A percentile compares a stretch with the other conserved stretches of the same genome.
Evolutionary conservation across 1,284 basidiomycete genomes (phyloP).

Genomic region (Leucoagaricus sp.): DNA sequence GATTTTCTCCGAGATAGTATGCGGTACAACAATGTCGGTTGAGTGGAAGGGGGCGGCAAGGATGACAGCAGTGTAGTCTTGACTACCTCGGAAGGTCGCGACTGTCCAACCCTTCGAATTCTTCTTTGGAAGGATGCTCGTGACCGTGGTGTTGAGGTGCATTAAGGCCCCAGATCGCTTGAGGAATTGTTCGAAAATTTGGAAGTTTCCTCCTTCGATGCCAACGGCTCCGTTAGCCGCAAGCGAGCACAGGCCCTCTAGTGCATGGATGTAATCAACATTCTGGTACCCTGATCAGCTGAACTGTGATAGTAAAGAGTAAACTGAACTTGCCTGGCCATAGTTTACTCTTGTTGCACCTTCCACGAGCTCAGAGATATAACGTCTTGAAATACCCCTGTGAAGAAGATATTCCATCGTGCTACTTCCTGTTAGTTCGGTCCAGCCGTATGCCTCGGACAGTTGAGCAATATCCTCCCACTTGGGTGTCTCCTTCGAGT

Average conservation of each 20-base stretch:
- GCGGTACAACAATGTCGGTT: conserved; percentile 54
- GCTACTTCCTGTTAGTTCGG: conserved; percentile 50
- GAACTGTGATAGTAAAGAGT: neutral
- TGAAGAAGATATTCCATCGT: conserved; percentile 61
- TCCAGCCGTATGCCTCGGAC: conserved; percentile 55
- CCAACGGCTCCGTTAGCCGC: conserved; percentile 70
- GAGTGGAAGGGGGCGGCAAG: conserved; percentile 78
- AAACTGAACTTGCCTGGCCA: conserved; percentile 60
- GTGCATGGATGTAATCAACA: conserved; percentile 74
- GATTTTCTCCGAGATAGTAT: conserved; percentile 48
- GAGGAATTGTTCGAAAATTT: conserved; percentile 85
- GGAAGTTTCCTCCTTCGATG: conserved; percentile 83
- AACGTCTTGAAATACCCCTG: conserved; percentile 59
- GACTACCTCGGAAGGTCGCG: conserved; percentile 40
- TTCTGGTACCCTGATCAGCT: conserved; percentile 44
- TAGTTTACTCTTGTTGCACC: conserved; percentile 90
- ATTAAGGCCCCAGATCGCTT: conserved; percentile 68
- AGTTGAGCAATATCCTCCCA: conserved; percentile 69
- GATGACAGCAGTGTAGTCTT: conserved; percentile 67
- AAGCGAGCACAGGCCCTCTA: conserved; percentile 77
- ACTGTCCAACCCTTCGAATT: conserved; percentile 49
- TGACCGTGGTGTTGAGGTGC: conserved; percentile 54
- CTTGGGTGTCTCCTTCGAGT: conserved; percentile 56
- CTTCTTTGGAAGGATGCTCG: conserved; percentile 7
- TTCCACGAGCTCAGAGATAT: conserved; percentile 80